Evolutionary conservation across 768 basidiomycete species (phyloP).

Genomic region (Boletus rufocinnamomeus): DNA sequence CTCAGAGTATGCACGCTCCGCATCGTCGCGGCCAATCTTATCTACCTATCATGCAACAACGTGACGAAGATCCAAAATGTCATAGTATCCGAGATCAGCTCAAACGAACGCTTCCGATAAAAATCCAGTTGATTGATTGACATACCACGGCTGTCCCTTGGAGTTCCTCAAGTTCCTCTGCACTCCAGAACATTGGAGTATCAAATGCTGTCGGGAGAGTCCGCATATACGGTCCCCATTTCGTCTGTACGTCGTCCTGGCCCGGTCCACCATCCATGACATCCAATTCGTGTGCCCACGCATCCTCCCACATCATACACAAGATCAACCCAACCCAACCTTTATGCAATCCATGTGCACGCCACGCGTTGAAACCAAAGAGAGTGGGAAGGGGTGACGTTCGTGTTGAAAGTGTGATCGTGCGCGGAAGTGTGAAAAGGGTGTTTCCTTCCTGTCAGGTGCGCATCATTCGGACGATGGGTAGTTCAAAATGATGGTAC

Average conservation of each 20-base stretch:
- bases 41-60: conserved; percentile 43
- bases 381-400: conserved; percentile 66
- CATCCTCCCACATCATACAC: conserved; percentile 94
- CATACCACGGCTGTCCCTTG: conserved; percentile 86
- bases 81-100: not conserved
- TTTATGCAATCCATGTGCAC: conserved; percentile 51
- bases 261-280: not conserved
- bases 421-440: conserved; percentile 81
- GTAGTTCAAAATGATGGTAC: not conserved
- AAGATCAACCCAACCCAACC: conserved; percentile 91
- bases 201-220: conserved; percentile 71
- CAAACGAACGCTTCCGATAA: not conserved
- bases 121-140: conserved; percentile 40
- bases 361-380: conserved; percentile 70
- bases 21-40: conserved; percentile 84
- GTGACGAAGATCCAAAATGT: not conserved
- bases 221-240: conserved; percentile 30
- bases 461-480: not conserved
- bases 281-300: conserved; percentile 66
- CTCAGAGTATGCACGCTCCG: conserved; percentile 67
- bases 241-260: not conserved
- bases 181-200: conserved; percentile 94
- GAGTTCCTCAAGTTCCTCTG: conserved; percentile 70
- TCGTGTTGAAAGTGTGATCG: conserved; percentile 73
- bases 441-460: conserved; percentile 62